Percentiles rank a stretch among this genome's conserved stretches.
phyloP scores from a whole-genome alignment of 2,329 filamentous ascomycete species.

The Aspergillus bombycis region DNA sequence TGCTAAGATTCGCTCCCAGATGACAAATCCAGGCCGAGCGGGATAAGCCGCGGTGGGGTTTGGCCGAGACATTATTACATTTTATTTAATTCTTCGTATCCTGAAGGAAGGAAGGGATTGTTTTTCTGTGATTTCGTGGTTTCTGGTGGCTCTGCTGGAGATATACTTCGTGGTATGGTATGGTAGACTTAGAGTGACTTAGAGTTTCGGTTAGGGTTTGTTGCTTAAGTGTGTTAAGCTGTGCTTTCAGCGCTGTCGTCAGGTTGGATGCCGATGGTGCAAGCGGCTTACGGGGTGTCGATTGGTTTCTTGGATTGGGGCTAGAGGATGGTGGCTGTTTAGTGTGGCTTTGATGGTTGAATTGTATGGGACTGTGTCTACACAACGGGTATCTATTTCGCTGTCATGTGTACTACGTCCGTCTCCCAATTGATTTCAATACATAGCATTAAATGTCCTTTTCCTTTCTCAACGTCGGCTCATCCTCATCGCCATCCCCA shows the following conservation, averaged over 20 bases:
- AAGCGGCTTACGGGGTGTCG: background rate
- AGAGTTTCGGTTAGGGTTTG: background rate
- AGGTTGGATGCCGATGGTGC: background rate
- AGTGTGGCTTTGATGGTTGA: too few species aligned
- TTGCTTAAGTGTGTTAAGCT: too few species aligned
- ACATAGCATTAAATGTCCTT: slow-evolving; percentile 19
- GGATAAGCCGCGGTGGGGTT: background rate
- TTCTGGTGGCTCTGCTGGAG: too few species aligned
- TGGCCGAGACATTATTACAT: too few species aligned
- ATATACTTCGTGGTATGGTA: too few species aligned
- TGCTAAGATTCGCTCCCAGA: background rate
- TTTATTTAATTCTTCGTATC: too few species aligned
- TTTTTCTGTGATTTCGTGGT: too few species aligned
- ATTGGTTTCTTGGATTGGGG: background rate
- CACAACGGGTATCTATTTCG: too few species aligned
- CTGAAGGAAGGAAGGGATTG: too few species aligned
- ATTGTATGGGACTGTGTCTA: too few species aligned
- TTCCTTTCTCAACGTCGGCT: slow-evolving; percentile 28
- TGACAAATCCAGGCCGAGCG: background rate
- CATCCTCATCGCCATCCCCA: slow-evolving; percentile 2
- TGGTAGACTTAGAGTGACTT: too few species aligned
- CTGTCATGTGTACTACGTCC: too few species aligned
- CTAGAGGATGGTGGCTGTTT: background rate
- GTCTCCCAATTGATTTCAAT: background rate
- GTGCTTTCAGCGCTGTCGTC: background rate